These are phyloP conservation scores for Musa troglodytarum DNA, from an alignment of 176 grass and related monocot species.

Conservation along the genomic window DNA sequence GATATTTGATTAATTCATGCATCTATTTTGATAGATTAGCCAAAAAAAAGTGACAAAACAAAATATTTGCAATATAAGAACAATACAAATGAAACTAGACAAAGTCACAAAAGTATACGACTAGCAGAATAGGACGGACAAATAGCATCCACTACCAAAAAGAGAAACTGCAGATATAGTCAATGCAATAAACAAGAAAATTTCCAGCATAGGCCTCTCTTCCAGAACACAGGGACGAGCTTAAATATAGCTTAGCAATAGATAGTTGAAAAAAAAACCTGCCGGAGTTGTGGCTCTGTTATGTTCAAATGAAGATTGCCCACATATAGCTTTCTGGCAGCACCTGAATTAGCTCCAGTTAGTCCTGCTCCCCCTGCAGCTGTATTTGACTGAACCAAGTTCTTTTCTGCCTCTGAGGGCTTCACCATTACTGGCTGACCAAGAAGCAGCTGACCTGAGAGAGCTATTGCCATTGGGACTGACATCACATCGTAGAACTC, in stretches of 20 bases:
- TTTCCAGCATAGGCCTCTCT: neutral
- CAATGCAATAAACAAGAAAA: neutral
- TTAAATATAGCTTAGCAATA: neutral
- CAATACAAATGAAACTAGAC: neutral
- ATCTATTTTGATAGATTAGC: neutral
- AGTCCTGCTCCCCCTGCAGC: constrained; percentile 41
- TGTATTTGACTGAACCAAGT: constrained; percentile 80
- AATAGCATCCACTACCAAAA: neutral
- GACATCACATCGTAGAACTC: constrained; percentile 99
- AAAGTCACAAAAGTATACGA: neutral
- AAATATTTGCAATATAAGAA: neutral
- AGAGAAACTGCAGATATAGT: neutral
- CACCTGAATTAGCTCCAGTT: constrained; percentile 41
- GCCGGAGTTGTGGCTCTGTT: constrained; percentile 79
- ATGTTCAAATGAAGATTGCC: constrained; percentile 97
- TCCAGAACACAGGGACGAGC: neutral
- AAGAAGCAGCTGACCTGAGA: constrained; percentile 69
- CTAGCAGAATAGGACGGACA: neutral
- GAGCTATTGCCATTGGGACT: constrained; percentile 93
- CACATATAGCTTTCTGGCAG: constrained; percentile 87
- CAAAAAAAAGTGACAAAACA: neutral
- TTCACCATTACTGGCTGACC: constrained; percentile 91
- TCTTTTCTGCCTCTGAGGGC: constrained; percentile 94
- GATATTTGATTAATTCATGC: no score
- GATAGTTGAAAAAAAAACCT: constrained; percentile 27